These are phyloP conservation scores for Podaxis rugospora DNA, from an alignment of 768 basidiomycete species.

Conservation along the genomic window DNA sequence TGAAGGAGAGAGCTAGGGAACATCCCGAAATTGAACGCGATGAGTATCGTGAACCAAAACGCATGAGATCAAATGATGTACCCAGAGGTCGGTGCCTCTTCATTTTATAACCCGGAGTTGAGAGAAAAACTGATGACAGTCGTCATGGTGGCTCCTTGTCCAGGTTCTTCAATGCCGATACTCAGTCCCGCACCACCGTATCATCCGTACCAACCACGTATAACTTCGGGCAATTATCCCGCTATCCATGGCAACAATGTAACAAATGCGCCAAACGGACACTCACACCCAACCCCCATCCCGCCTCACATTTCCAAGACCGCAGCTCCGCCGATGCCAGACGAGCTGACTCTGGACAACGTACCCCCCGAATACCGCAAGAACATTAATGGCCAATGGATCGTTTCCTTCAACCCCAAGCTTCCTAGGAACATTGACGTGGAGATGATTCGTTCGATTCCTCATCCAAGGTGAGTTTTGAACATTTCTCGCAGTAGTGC, in stretches of 20 bases:
- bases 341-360: slow-evolving; percentile 37
- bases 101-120: background rate
- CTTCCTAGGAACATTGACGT: slow-evolving; percentile 71
- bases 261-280: background rate
- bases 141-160: background rate
- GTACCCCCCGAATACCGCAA: slow-evolving; percentile 52
- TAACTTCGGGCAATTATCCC: background rate
- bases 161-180: background rate
- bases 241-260: background rate
- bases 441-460: slow-evolving; percentile 68
- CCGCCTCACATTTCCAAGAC: slow-evolving; percentile 3
- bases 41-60: slow-evolving; percentile 38
- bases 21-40: slow-evolving; percentile 46
- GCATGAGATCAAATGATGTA: background rate
- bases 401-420: slow-evolving; percentile 77
- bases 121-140: background rate
- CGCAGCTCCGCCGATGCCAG: slow-evolving; percentile 16
- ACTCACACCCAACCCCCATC: background rate
- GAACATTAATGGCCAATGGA: slow-evolving; percentile 74
- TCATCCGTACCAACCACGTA: background rate
- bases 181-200: background rate
- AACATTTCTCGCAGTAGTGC: background rate
- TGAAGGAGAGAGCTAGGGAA: slow-evolving; percentile 29
- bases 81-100: background rate
- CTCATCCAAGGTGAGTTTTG: slow-evolving; percentile 68